A percentile compares a stretch with the other conserved stretches of the same genome.
Evolutionary conservation across 2,329 filamentous ascomycete species (phyloP).

Genomic region (Pezicula radicicola): DNA sequence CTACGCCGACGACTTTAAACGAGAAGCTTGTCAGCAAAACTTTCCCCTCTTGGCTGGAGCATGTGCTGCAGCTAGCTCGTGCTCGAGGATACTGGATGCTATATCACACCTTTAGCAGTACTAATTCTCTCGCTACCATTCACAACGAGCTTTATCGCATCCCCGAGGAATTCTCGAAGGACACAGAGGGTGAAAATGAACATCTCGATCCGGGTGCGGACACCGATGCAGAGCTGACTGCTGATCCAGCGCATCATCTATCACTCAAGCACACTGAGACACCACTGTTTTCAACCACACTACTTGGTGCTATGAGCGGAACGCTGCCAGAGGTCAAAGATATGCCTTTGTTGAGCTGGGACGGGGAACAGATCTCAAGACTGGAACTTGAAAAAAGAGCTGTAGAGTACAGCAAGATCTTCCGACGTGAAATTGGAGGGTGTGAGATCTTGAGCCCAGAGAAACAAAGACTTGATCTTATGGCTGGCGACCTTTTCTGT

Average conservation of each 20-base stretch:
- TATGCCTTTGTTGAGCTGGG: constrained; percentile 61
- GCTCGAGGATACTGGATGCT: constrained; percentile 75
- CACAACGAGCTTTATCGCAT: constrained; percentile 72
- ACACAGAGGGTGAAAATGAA: constrained; percentile 17
- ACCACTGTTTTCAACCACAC: constrained; percentile 42
- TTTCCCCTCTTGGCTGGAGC: constrained; percentile 75
- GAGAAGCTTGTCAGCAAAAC: constrained; percentile 62
- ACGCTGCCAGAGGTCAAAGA: constrained; percentile 40
- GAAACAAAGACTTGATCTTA: constrained; percentile 12
- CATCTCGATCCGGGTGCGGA: background rate
- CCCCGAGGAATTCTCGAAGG: constrained; percentile 63
- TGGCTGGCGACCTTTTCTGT: constrained; percentile 25
- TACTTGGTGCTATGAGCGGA: constrained; percentile 47
- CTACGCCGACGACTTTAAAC: constrained; percentile 37
- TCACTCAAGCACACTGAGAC: constrained; percentile 22
- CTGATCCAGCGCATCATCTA: constrained; percentile 22
- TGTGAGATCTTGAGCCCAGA: constrained; percentile 39
- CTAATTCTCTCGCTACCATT: constrained; percentile 58
- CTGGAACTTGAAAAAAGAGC: constrained; percentile 42
- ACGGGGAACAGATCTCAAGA: constrained; percentile 47
- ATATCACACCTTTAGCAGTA: constrained; percentile 63
- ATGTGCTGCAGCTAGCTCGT: constrained; percentile 72
- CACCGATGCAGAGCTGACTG: constrained; percentile 17
- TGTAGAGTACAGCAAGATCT: constrained; percentile 51
- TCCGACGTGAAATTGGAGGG: constrained; percentile 64